Percentiles rank a stretch among this genome's conserved stretches.
Conservation (phyloP, 75 land plant species). For the Picea glauca region DNA sequence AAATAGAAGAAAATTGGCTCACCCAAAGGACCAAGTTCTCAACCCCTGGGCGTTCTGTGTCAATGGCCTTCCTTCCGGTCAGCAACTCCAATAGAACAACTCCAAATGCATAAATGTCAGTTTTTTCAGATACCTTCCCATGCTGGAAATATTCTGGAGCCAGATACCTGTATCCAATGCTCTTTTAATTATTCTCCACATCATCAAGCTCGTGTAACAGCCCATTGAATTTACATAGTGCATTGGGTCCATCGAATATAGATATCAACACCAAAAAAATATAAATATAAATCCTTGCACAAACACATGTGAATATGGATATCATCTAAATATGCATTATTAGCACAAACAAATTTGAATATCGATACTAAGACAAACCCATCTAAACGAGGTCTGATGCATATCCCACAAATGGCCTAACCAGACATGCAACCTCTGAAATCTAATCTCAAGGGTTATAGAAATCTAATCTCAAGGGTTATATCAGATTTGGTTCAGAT, state of each 20-base stretch:
- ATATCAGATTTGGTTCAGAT: neutral
- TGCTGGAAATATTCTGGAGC: constrained; percentile 94
- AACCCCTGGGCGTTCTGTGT: constrained; percentile 46
- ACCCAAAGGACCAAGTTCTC: constrained; percentile 89
- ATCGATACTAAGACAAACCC: neutral
- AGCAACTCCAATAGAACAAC: constrained; percentile 79
- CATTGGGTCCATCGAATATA: neutral
- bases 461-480: no score
- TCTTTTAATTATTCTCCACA: no score
- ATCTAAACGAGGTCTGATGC: neutral
- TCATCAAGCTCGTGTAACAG: neutral
- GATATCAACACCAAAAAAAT: neutral
- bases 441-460: no score
- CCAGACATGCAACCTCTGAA: no score
- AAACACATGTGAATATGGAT: neutral
- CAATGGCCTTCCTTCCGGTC: constrained; percentile 82
- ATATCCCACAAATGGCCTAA: neutral
- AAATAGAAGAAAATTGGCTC: constrained; percentile 16
- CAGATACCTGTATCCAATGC: constrained; percentile 52
- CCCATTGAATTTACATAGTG: neutral
- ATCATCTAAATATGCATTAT: neutral
- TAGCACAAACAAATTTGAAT: neutral
- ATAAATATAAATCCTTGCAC: neutral
- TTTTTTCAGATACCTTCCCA: constrained; percentile 85
- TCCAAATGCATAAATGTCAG: constrained; percentile 87